Percentiles rank a stretch among this genome's conserved stretches.
Evolutionary conservation across 768 basidiomycete genomes (phyloP).

Genomic region (Podaxis mareebaensis): DNA sequence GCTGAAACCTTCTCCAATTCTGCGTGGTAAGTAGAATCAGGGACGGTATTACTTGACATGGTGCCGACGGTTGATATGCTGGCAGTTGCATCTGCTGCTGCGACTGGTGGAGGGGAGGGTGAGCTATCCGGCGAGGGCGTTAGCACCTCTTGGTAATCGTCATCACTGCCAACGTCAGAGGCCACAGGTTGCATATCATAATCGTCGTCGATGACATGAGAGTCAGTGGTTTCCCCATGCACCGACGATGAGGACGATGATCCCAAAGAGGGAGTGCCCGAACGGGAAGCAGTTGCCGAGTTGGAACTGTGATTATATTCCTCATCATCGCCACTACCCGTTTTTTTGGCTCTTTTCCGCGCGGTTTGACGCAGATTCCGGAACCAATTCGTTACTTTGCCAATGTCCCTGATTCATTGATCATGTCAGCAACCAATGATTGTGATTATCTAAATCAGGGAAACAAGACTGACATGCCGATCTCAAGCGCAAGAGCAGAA

Average conservation of each 20-base stretch:
- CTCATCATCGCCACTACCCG: conserved; percentile 44
- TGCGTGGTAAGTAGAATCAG: conserved; percentile 39
- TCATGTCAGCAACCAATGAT: conserved; percentile 18
- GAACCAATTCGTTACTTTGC: conserved; percentile 89
- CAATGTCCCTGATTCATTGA: conserved; percentile 60
- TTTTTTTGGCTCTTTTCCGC: conserved; percentile 65
- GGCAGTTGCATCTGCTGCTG: conserved; percentile 7
- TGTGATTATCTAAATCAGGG: conserved; percentile 18
- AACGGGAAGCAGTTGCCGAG: conserved; percentile 51
- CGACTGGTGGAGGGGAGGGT: conserved; percentile 30
- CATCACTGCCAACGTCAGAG: conserved; percentile 65
- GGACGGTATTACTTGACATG: conserved; percentile 10
- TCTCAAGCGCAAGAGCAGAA: conserved; percentile 67
- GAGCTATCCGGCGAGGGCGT: conserved; percentile 65
- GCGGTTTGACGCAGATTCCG: conserved; percentile 80
- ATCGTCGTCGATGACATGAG: conserved; percentile 40
- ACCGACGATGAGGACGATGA: conserved; percentile 48
- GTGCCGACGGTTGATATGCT: conserved; percentile 29
- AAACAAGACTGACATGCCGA: conserved; percentile 63
- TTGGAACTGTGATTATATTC: conserved; percentile 38
- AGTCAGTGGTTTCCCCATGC: conserved; percentile 47
- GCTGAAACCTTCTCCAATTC: conserved; percentile 50
- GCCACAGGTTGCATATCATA: conserved; percentile 41
- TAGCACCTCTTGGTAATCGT: conserved; percentile 73
- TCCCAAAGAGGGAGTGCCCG: conserved; percentile 47